These are phyloP conservation scores for Amanita muscaria DNA, from an alignment of 768 basidiomycete genomes.

Conservation along the genomic window DNA sequence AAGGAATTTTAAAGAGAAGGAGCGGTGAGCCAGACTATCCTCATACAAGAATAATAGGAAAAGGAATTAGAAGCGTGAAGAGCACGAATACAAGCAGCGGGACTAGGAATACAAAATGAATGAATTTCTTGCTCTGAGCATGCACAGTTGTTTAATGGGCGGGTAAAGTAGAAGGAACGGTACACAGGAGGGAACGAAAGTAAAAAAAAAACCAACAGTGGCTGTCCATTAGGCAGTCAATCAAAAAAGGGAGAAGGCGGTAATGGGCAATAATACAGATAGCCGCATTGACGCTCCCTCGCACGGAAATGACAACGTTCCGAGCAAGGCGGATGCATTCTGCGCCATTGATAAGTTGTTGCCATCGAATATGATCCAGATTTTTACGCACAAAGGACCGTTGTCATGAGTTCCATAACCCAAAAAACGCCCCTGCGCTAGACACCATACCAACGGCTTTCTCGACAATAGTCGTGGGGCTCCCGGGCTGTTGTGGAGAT, in stretches of 20 bases:
- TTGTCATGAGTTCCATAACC: conserved; percentile 32
- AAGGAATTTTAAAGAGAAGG: no score
- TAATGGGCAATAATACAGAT: no score
- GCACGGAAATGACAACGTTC: no score
- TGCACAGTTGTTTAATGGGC: background rate
- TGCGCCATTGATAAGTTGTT: no score
- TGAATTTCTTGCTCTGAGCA: background rate
- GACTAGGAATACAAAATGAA: background rate
- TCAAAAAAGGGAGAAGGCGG: background rate
- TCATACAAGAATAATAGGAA: no score
- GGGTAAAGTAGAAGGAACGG: background rate
- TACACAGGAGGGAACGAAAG: conserved; percentile 1
- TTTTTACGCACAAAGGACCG: no score
- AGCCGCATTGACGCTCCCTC: no score
- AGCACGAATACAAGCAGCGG: background rate
- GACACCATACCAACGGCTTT: conserved; percentile 73
- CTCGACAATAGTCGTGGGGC: conserved; percentile 28
- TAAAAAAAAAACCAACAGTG: background rate
- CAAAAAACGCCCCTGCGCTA: conserved; percentile 69
- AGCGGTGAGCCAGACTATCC: no score
- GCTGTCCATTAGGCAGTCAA: conserved; percentile 3
- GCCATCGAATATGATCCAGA: no score
- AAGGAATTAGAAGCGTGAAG: no score
- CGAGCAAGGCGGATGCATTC: no score
- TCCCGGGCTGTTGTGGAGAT: conserved; percentile 11